Evolutionary conservation across 192 early-diverging fungal species (phyloP).

Genomic region (Podila horticola): DNA sequence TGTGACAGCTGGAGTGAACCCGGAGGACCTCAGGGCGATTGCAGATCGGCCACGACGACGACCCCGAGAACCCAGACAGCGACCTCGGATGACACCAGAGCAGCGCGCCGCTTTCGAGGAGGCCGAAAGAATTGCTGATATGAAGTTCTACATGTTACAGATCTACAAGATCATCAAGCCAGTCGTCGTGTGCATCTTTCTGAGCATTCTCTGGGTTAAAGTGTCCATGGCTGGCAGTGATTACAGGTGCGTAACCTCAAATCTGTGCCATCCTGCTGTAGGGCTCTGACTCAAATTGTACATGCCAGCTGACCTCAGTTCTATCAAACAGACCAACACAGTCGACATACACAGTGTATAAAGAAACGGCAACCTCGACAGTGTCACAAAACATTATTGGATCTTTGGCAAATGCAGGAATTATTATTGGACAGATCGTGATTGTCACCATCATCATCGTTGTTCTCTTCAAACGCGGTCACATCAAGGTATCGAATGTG

Average conservation of each 20-base stretch:
- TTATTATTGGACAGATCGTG: constrained; percentile 83
- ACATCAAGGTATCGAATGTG: constrained; percentile 70
- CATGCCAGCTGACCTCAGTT: neutral
- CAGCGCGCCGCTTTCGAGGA: constrained; percentile 44
- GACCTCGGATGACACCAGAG: constrained; percentile 30
- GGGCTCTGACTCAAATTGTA: neutral
- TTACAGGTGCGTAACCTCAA: constrained; percentile 39
- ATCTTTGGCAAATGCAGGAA: constrained; percentile 67
- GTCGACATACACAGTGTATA: constrained; percentile 42
- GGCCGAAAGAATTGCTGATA: constrained; percentile 68
- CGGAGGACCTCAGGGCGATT: constrained; percentile 42
- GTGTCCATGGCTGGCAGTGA: constrained; percentile 67
- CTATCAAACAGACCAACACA: constrained; percentile 29
- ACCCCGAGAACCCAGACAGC: constrained; percentile 53
- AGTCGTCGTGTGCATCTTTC: constrained; percentile 78
- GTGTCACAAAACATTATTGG: constrained; percentile 38
- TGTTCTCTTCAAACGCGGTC: constrained; percentile 77
- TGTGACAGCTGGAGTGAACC: constrained; percentile 17
- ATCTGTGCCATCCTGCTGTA: too few species aligned
- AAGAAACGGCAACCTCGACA: constrained; percentile 26
- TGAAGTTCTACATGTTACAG: constrained; percentile 84
- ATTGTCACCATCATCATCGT: constrained; percentile 83
- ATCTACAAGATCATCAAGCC: constrained; percentile 86
- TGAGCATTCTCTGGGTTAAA: constrained; percentile 89
- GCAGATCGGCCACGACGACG: constrained; percentile 35